phyloP scores from a whole-genome alignment of 441 rosid species.

The Euphorbia neoarborescens region DNA sequence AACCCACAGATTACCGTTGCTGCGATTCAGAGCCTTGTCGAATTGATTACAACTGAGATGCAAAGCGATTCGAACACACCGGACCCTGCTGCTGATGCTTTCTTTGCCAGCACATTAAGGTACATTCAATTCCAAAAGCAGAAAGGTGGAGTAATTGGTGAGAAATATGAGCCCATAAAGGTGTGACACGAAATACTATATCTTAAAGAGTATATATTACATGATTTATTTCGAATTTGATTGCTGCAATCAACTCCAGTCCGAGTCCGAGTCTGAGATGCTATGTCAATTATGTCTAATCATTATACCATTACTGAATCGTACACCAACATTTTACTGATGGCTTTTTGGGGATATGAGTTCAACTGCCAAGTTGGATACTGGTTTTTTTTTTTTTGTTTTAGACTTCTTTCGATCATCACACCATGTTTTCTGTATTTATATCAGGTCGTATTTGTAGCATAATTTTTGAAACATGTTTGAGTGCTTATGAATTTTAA shows the following conservation, averaged over 20 bases:
- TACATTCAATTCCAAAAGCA: slow-evolving; percentile 88
- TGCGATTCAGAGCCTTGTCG: slow-evolving; percentile 68
- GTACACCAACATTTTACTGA: not conserved
- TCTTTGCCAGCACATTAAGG: slow-evolving; percentile 67
- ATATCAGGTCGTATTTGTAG: not conserved
- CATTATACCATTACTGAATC: not conserved
- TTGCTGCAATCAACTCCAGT: not conserved
- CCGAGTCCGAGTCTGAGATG: not conserved
- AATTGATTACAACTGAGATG: slow-evolving; percentile 71
- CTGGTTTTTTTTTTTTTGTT: slow-evolving; percentile 8
- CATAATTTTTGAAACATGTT: not conserved
- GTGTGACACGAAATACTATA: slow-evolving; percentile 28
- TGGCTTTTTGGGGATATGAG: slow-evolving; percentile 2
- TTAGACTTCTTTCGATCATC: slow-evolving; percentile 9
- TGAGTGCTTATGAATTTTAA: not conserved
- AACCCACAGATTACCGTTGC: slow-evolving; percentile 61
- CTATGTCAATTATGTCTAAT: slow-evolving; percentile 6
- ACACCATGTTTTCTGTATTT: not conserved
- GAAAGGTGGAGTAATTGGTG: slow-evolving; percentile 85
- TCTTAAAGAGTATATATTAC: not conserved
- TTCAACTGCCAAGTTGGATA: not conserved
- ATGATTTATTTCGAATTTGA: not conserved
- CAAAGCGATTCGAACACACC: slow-evolving; percentile 48
- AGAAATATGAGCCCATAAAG: slow-evolving; percentile 65
- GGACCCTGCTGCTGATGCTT: slow-evolving; percentile 70